These are phyloP conservation scores for Nicotiana attenuata DNA, from an alignment of 257 asterid genomes.

Conservation along the genomic window DNA sequence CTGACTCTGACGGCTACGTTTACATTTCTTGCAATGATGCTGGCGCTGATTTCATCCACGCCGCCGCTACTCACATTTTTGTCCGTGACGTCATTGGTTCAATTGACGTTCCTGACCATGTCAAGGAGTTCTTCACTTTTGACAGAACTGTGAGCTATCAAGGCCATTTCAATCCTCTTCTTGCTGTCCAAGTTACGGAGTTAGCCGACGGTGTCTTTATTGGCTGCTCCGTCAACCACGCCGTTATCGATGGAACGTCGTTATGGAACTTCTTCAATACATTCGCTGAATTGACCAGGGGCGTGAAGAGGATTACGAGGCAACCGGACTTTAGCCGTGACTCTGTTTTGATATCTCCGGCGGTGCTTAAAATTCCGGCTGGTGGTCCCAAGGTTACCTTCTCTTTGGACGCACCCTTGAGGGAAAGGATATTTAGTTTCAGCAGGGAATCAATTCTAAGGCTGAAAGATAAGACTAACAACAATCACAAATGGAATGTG, in stretches of 20 bases:
- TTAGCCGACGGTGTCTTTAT: conserved; percentile 23
- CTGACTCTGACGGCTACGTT: not conserved
- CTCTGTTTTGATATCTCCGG: conserved; percentile 14
- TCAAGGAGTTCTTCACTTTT: conserved; percentile 19
- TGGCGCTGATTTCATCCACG: conserved; percentile 20
- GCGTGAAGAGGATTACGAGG: conserved; percentile 2
- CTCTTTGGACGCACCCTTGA: conserved; percentile 9
- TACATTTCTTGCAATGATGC: conserved; percentile 14
- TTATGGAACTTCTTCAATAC: conserved; percentile 21
- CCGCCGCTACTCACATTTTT: conserved; percentile 6
- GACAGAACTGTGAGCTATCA: conserved; percentile 15
- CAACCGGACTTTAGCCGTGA: conserved; percentile 16
- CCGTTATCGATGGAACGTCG: conserved; percentile 21
- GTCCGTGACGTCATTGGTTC: conserved; percentile 4
- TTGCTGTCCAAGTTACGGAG: conserved; percentile 24
- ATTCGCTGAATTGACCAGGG: conserved; percentile 17
- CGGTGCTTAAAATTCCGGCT: conserved; percentile 6
- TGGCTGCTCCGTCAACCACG: conserved; percentile 25
- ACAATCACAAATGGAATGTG: not conserved
- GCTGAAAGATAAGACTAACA: conserved; percentile 14
- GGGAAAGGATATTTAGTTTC: conserved; percentile 13
- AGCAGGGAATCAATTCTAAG: not conserved
- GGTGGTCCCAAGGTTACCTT: conserved; percentile 19
- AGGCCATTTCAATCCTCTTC: conserved; percentile 18
- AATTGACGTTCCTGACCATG: conserved; percentile 7